Percentiles rank a stretch among this genome's conserved stretches.
These are phyloP conservation scores for Phyllosticta paracitricarpa DNA, from an alignment of 2,329 filamentous ascomycete genomes.

Conservation along the genomic window DNA sequence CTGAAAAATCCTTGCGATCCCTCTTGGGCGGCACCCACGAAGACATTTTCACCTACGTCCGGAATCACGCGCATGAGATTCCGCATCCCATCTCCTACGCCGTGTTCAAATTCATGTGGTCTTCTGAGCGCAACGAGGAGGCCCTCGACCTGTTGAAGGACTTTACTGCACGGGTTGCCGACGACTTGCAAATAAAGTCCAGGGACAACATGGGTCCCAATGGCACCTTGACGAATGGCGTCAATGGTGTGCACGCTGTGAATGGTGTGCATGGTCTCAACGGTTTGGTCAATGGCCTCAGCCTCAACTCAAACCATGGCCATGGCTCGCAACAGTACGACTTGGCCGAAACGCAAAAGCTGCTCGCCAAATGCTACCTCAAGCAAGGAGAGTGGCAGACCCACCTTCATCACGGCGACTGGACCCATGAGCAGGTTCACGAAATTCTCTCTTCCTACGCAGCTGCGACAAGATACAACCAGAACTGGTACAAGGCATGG, in stretches of 20 bases:
- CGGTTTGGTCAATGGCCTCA: conserved; percentile 38
- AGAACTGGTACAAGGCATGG: conserved; percentile 98
- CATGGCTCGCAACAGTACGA: conserved; percentile 20
- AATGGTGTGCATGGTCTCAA: conserved; percentile 37
- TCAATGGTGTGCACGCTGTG: conserved; percentile 34
- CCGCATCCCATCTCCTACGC: conserved; percentile 84
- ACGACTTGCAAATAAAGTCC: conserved; percentile 42
- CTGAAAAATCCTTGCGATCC: conserved; percentile 87
- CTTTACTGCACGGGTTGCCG: conserved; percentile 50
- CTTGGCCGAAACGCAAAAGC: conserved; percentile 49
- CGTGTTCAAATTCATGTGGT: conserved; percentile 96
- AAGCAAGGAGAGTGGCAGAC: conserved; percentile 96
- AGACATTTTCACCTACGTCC: conserved; percentile 29
- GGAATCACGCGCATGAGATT: conserved; percentile 34
- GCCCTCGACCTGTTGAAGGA: conserved; percentile 49
- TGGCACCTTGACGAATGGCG: conserved; percentile 30
- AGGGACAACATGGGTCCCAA: conserved; percentile 24
- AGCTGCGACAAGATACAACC: conserved; percentile 87
- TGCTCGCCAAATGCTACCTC: conserved; percentile 91
- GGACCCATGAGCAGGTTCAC: conserved; percentile 75
- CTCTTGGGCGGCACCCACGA: conserved; percentile 65
- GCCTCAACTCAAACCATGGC: conserved; percentile 32
- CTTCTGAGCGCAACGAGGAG: conserved; percentile 40
- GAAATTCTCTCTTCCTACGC: conserved; percentile 88
- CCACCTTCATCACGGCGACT: conserved; percentile 72